A percentile compares a stretch with the other conserved stretches of the same genome.
Conservation (phyloP, 768 basidiomycete species). For the Xerocomellus chrysenteron region DNA sequence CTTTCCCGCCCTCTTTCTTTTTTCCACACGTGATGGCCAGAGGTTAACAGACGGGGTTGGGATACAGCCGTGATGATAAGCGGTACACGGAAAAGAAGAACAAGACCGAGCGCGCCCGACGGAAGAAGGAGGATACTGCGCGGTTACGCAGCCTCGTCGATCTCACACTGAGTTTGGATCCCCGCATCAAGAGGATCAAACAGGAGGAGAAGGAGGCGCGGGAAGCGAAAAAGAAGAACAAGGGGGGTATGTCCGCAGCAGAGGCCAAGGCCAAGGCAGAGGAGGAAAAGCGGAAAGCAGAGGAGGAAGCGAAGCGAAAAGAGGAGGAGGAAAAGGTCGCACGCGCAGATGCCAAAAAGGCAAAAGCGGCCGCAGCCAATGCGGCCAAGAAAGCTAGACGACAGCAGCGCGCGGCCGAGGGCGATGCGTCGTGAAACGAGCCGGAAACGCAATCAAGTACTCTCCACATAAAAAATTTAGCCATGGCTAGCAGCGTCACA, state of each 20-base stretch:
- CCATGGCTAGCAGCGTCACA: background rate
- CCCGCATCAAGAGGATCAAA: conserved; percentile 96
- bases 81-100: conserved; percentile 99
- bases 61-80: conserved; percentile 89
- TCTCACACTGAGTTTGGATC: conserved; percentile 77
- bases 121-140: conserved; percentile 97
- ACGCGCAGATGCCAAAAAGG: conserved; percentile 78
- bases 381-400: conserved; percentile 89
- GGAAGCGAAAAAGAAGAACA: conserved; percentile 82
- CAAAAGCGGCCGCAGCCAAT: conserved; percentile 81
- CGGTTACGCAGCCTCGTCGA: conserved; percentile 87
- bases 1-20: background rate
- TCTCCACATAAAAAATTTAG: background rate
- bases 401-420: conserved; percentile 53
- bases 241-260: conserved; percentile 40
- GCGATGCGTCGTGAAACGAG: conserved; percentile 3
- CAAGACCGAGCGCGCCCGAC: conserved; percentile 90
- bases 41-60: conserved; percentile 10
- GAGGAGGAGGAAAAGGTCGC: conserved; percentile 81
- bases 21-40: background rate
- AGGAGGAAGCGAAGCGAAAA: conserved; percentile 70
- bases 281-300: conserved; percentile 60
- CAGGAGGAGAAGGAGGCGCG: conserved; percentile 93
- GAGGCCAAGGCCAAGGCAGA: conserved; percentile 53
- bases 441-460: background rate